Evolutionary conservation across 352 stramenopile species (phyloP), one percentile per base, ranked within the genome.

Genomic region (Elongisporangium anandrum): DNA sequence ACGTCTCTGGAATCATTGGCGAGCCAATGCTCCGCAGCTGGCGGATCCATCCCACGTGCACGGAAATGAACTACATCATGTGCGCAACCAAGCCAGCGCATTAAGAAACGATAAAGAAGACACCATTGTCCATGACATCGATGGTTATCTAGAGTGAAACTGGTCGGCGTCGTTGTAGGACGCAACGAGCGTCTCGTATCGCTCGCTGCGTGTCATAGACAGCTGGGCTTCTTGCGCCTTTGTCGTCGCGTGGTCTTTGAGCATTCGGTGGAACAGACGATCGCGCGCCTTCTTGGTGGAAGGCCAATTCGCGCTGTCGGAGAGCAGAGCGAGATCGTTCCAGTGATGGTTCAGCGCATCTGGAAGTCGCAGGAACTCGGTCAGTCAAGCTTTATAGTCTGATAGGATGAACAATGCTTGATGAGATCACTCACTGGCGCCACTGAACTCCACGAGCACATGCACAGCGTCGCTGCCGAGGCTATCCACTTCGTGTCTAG

Each of bases 51-150:
- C 69, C 78, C 17, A 88, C 74, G 53, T 92, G 79, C 66, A 90
- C 76, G 48, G 70, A 74, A 52, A 68, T 95, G 66, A 95, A 95
- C 62, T 95, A 95, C 70, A 88, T 94, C 62, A 63, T 95, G 54
- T 91, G 80, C 51, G 86, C 84, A 17, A 68, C 77, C 22, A 95
- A 92, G 57, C 73, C 75, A 49, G 60, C 75, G 21, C 63, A 65
- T 47, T 21, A 23, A 24, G 13, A 39, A 38, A 12, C 52, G 6
- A n/a, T 16, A 19, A 10, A 1, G 41, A 34, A 41, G 29, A 38
- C 20, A 48, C 23, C 41, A 20, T 47, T 7, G 38, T 7, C 9
- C 10, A 34, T 19, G 21, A 17, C 10, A 3, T 38, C 0, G 26
- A 16, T 13, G 1, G 9, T 41, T 41, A 41, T 41, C 29, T 41